Base-by-base conservation (phyloP, 768 basidiomycete species). In the Boletus rufocinnamomeus region DNA sequence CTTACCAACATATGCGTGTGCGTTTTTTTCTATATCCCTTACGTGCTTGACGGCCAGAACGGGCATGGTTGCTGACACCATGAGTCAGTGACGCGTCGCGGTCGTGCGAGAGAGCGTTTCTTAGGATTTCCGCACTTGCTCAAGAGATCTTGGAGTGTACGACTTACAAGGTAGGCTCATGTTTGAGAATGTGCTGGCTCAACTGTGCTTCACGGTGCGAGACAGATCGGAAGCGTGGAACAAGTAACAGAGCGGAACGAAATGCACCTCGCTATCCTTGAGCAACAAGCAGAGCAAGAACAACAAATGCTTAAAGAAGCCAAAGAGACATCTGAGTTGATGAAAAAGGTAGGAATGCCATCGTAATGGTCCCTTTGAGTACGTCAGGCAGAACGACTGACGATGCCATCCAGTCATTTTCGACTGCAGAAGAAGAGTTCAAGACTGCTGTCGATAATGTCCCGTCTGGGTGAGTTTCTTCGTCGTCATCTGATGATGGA, bases 101-200 rank as follows among this genome's bases (percentile, higher is more conserved):
- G 16, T 53, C 59, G 13, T 65, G 64, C 43, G 64, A 61, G 38
- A 54, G 50, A 21, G 64, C 53, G 16, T 65, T 65, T 48, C 13
- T 56, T 23, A 45, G 44, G 28, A 54, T 65, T 30, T 65, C 63
- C 17, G 59, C 56, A 4, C 63, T 65, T 2, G 63, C 64, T 13
- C 59, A 64, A 28, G 64, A 65, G 51, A 65, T 65, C 14, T 43
- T 61, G 51, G 64, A 65, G 50, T 65, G 64, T 32, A 51, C 63
- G n/a, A 65, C 64, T 1, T 54, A 58, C 59, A 65, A 61, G 54
- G 63, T 64, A 27, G 27, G 30, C 34, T 7, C n/a, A 40, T 35
- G 3, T 32, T 16, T 14, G 3, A 7, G 7, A 13, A 2, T 11
- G 25, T 30, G 5, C 9, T 1, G 19, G 11, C 10, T 38, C 25